phyloP scores from a whole-genome alignment of 345 rosid genomes.

The Arabis alpina region DNA sequence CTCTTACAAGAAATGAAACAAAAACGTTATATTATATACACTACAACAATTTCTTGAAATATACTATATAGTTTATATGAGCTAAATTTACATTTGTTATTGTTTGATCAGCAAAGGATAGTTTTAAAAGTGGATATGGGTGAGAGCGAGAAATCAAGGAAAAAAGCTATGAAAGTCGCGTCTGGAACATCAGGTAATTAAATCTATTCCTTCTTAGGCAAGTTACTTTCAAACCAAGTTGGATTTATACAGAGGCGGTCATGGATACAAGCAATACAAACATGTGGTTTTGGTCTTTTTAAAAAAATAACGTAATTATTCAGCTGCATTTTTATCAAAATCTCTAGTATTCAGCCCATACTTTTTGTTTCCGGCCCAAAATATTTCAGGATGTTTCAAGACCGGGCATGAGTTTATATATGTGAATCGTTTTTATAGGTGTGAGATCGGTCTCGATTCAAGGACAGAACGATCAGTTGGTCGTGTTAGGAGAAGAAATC shows the following conservation, averaged over 20 bases:
- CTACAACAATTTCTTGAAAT: too few species aligned
- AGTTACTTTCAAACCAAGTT: conserved; percentile 28
- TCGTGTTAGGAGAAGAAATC: conserved; percentile 37
- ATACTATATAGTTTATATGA: too few species aligned
- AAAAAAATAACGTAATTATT: too few species aligned
- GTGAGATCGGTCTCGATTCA: conserved; percentile 38
- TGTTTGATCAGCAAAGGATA: conserved; percentile 38
- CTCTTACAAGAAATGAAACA: too few species aligned
- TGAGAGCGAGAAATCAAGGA: conserved; percentile 16
- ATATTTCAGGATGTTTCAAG: too few species aligned
- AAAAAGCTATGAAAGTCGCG: conserved; percentile 41
- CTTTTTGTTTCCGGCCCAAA: too few species aligned
- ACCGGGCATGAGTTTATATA: too few species aligned
- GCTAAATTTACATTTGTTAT: not conserved
- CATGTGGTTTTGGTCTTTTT: too few species aligned
- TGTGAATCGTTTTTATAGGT: not conserved
- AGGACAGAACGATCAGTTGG: conserved; percentile 42
- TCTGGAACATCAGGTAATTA: conserved; percentile 17
- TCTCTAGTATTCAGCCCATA: too few species aligned
- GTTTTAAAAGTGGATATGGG: conserved; percentile 38
- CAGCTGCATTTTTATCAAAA: too few species aligned
- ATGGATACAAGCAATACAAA: too few species aligned
- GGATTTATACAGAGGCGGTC: not conserved
- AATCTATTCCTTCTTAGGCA: not conserved
- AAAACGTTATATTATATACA: too few species aligned